phyloP scores from a whole-genome alignment of 306 rosid genomes.

The Cicer bijugum region DNA sequence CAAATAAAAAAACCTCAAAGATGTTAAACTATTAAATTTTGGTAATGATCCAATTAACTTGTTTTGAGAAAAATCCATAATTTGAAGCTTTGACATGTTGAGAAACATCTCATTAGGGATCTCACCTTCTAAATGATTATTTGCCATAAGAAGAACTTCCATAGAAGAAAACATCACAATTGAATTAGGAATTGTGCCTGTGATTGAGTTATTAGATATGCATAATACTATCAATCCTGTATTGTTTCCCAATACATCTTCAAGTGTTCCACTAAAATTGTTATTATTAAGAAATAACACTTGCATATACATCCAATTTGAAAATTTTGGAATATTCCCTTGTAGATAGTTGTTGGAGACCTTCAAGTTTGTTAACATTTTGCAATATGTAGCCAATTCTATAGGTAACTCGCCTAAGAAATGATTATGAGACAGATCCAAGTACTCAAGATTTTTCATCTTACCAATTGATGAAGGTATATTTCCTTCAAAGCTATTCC shows the following conservation, averaged over 20 bases:
- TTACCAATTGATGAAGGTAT: constrained; percentile 41
- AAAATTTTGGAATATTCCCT: neutral
- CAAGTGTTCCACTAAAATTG: constrained; percentile 11
- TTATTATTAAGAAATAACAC: neutral
- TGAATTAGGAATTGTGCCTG: constrained; percentile 37
- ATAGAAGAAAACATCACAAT: neutral
- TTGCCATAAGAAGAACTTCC: neutral
- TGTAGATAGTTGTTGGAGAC: constrained; percentile 40
- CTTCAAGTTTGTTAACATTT: fast-evolving
- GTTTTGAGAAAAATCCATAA: constrained; percentile 41
- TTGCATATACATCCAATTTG: fast-evolving
- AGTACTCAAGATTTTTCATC: fast-evolving
- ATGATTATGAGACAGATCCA: constrained; percentile 42
- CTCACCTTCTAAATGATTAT: constrained; percentile 35
- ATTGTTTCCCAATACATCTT: neutral
- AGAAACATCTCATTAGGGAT: constrained; percentile 19
- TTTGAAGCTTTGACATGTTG: neutral
- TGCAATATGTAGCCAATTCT: neutral
- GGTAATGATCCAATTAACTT: constrained; percentile 2
- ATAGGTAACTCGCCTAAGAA: constrained; percentile 32
- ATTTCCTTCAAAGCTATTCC: constrained; percentile 37
- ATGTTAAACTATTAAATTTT: neutral
- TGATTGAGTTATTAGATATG: constrained; percentile 30
- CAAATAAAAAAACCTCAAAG: neutral
- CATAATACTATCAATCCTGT: fast-evolving